Evolutionary conservation across 2,329 filamentous ascomycete species (phyloP).

Genomic region (Pleomassaria siparia): DNA sequence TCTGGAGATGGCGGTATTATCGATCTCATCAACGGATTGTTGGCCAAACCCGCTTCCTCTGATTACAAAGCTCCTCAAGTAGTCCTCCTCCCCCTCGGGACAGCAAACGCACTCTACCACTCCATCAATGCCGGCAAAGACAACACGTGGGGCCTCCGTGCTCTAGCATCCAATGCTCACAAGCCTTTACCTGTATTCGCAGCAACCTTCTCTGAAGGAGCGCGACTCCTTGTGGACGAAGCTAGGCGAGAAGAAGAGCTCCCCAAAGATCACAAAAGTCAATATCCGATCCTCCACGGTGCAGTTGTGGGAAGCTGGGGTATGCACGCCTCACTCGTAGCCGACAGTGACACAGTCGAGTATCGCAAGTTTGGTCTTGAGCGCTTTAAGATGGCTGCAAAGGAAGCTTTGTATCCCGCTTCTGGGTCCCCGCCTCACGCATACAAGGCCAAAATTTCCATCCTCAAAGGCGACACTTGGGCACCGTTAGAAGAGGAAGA

Average conservation of each 20-base stretch:
- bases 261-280: conserved; percentile 20
- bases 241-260: conserved; percentile 45
- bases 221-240: conserved; percentile 47
- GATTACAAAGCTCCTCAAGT: conserved; percentile 56
- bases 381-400: conserved; percentile 82
- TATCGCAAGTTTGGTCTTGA: conserved; percentile 76
- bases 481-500: conserved; percentile 44
- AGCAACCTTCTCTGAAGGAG: conserved; percentile 48
- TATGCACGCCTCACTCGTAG: conserved; percentile 84
- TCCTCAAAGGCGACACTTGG: conserved; percentile 38
- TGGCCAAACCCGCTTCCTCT: conserved; percentile 29
- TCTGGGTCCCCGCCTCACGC: conserved; percentile 56
- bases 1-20: conserved; percentile 86
- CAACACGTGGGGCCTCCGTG: conserved; percentile 45
- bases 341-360: conserved; percentile 82
- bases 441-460: conserved; percentile 57
- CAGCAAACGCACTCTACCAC: conserved; percentile 53
- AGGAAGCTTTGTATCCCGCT: conserved; percentile 66
- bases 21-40: conserved; percentile 74
- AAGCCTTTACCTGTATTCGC: conserved; percentile 47
- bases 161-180: conserved; percentile 38
- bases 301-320: conserved; percentile 89
- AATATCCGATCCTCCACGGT: conserved; percentile 56
- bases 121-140: conserved; percentile 43
- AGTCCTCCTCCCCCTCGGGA: conserved; percentile 55